Conservation (phyloP, 169 alveolate genomes). For the Miamiensis avidus region DNA sequence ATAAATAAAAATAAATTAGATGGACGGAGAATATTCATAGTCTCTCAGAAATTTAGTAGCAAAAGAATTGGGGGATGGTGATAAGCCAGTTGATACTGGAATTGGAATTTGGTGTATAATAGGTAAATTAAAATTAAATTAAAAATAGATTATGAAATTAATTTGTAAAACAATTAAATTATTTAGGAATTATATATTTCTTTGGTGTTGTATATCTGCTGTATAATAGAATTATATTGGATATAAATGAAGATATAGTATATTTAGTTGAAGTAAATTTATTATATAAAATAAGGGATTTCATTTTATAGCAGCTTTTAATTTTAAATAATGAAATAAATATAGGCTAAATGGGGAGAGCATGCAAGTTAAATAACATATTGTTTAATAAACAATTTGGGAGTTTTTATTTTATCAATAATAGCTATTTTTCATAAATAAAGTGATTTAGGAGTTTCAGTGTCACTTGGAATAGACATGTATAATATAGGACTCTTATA, state of each 20-base stretch:
- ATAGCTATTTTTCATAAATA: neutral
- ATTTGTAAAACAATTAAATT: no score
- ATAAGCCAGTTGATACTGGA: neutral
- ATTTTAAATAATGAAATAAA: neutral
- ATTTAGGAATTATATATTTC: neutral
- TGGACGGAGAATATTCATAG: no score
- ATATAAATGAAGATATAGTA: conserved; percentile 25
- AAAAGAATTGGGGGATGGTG: neutral
- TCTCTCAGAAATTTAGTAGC: no score
- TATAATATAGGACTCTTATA: conserved; percentile 1
- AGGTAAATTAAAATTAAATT: neutral
- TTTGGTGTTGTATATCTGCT: neutral
- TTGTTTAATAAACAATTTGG: neutral
- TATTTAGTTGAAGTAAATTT: conserved; percentile 14
- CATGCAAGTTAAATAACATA: neutral
- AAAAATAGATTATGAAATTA: no score
- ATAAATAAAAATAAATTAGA: no score
- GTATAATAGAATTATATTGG: neutral
- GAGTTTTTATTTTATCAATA: neutral
- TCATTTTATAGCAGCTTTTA: neutral
- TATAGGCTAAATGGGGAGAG: neutral
- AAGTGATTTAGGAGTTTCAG: neutral
- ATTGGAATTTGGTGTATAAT: neutral
- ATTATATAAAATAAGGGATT: neutral
- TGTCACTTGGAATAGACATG: neutral